Evolutionary conservation across 2,329 filamentous ascomycete species (phyloP).

Genomic region (Calonectria montana): DNA sequence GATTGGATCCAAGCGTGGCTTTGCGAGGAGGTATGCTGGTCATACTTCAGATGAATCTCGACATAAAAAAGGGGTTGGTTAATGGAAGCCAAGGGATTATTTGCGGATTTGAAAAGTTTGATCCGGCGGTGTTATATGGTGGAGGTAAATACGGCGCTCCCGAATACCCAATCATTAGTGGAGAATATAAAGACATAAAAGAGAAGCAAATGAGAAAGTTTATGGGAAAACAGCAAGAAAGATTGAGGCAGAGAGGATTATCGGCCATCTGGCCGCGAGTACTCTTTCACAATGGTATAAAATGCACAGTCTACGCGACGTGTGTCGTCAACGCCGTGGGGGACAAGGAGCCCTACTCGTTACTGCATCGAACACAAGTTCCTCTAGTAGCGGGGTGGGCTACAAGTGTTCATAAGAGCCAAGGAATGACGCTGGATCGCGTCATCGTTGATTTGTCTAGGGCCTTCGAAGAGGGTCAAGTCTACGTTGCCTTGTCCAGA

Average conservation of each 20-base stretch:
- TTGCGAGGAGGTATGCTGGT: conserved; percentile 35
- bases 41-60: conserved; percentile 39
- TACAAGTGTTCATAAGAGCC: conserved; percentile 71
- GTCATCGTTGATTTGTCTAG: conserved; percentile 65
- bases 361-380: conserved; percentile 69
- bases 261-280: conserved; percentile 48
- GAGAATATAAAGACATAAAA: conserved; percentile 13
- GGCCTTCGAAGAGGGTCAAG: conserved; percentile 68
- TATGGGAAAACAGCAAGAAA: background rate
- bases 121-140: background rate
- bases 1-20: conserved; percentile 17
- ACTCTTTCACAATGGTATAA: conserved; percentile 60
- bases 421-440: conserved; percentile 71
- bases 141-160: background rate
- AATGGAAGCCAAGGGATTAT: conserved; percentile 44
- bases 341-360: conserved; percentile 56
- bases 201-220: conserved; percentile 23
- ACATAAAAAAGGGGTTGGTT: conserved; percentile 14
- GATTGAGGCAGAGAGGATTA: background rate
- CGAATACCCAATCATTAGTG: background rate
- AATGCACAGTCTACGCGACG: conserved; percentile 60
- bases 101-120: conserved; percentile 28
- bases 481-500: conserved; percentile 60
- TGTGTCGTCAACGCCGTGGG: conserved; percentile 62
- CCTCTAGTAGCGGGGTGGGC: conserved; percentile 71